Base-by-base conservation (phyloP, 495 filamentous ascomycete genomes). In the Penicillium ochrochloron region DNA sequence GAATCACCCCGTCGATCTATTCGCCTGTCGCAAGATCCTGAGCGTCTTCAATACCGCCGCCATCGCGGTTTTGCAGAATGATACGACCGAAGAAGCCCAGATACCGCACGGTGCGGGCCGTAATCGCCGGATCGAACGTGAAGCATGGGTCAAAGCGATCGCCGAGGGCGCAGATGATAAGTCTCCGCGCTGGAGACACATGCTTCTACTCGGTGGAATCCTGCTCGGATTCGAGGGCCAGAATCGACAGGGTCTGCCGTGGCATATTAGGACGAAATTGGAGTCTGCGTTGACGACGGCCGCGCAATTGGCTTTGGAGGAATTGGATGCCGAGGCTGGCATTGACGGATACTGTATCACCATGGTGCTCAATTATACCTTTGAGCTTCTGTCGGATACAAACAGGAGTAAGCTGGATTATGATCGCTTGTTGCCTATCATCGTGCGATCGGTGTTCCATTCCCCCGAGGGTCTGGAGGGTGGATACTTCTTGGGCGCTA, bases 11-110 rank as follows among this genome's bases (percentile, higher is more conserved):
- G 87, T 94, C 64, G 89, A 88, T 50, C 81, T 99, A 35, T 84
- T 85, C 42, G 87, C 88, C 3, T 86, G 89, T 72, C 85, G 91
- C 66, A 88, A 89, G 65, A 85, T 95, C 66, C 84, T 97, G 65
- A 90, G 92, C 73, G 86, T 96, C 65, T 98, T 92, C 82, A 95
- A 96, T 73, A 89, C 90, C 14, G 92, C 95, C 57, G 87, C 90
- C 3, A 84, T 86, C 56, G 85, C 85, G 31, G 79, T 93, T 11
- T 79, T 87, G 60, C 83, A 85, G 60, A 83, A 86, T 68, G 85
- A 87, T 51, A 76, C 73, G 6, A 75, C 75, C 50, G 76, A 73
- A 57, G 76, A 74, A 15, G 74, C 78, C 3, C 73, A 75, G 17
- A 73, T 79, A 44, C 73, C 76, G 5, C 72, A 78, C 69, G 23